phyloP scores from a whole-genome alignment of 1,284 basidiomycete species.

The Malassezia sympodialis region DNA sequence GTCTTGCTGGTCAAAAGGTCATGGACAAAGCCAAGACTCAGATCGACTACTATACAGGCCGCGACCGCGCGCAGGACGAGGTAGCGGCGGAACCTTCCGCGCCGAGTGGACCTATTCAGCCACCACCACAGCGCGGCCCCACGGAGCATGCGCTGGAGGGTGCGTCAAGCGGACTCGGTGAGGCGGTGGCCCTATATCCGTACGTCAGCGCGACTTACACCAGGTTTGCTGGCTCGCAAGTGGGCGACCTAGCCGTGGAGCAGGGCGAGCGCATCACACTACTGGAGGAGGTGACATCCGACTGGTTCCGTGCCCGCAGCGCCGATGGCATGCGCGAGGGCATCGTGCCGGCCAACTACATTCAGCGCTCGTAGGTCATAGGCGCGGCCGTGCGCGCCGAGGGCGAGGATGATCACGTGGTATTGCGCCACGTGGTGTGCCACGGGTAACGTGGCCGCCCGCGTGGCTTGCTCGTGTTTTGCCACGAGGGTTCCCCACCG shows the following conservation, averaged over 20 bases:
- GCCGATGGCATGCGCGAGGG: conserved; percentile 19
- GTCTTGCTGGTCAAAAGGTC: background rate
- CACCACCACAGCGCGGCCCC: background rate
- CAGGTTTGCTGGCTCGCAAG: conserved; percentile 21
- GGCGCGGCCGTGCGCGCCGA: background rate
- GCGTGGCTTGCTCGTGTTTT: conserved; percentile 18
- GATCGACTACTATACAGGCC: conserved; percentile 3
- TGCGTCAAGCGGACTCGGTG: background rate
- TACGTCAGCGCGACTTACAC: background rate
- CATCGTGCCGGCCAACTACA: conserved; percentile 33
- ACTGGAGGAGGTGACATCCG: conserved; percentile 28
- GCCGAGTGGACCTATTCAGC: background rate
- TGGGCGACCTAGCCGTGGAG: conserved; percentile 25
- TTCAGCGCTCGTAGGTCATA: conserved; percentile 12
- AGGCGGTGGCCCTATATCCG: conserved; percentile 15
- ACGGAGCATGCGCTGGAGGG: background rate
- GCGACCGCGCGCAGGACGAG: background rate
- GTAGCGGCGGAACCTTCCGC: background rate
- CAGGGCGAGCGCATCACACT: conserved; percentile 28
- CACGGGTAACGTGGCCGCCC: conserved; percentile 13
- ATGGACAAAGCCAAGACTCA: background rate
- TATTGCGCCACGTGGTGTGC: background rate
- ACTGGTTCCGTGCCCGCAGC: conserved; percentile 32
- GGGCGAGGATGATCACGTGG: background rate
- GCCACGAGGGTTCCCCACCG: conserved; percentile 15